phyloP scores from a whole-genome alignment of 2,329 filamentous ascomycete genomes.

The Ophiocordyceps camponoti-saundersi region DNA sequence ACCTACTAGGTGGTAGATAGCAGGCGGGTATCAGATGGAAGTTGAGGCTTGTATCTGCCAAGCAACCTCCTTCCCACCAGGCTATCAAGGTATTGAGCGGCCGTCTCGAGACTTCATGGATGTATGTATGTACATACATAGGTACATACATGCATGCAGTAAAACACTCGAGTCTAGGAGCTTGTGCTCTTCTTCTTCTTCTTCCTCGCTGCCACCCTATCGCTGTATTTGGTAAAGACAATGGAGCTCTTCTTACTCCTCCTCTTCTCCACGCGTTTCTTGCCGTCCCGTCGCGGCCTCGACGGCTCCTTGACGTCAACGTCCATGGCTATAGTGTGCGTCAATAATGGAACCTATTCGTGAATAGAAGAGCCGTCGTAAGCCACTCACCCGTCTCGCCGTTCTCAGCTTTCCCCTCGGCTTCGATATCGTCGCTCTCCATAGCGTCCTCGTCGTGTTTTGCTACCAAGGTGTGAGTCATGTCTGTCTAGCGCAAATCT shows the following conservation, averaged over 20 bases:
- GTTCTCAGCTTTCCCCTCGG: conserved; percentile 12
- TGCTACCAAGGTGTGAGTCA: neutral
- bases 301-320: conserved; percentile 31
- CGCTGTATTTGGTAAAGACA: conserved; percentile 41
- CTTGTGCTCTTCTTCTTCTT: conserved; percentile 9
- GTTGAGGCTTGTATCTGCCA: no score
- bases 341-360: neutral
- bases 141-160: no score
- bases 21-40: no score
- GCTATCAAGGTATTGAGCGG: no score
- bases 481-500: no score
- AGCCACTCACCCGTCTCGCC: conserved; percentile 13
- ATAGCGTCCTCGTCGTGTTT: neutral
- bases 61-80: no score
- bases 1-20: no score
- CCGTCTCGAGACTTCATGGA: no score
- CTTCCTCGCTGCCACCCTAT: conserved; percentile 29
- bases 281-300: conserved; percentile 20
- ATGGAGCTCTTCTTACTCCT: conserved; percentile 37
- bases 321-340: conserved; percentile 31
- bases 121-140: no score
- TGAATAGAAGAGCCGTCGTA: neutral
- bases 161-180: no score
- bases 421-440: conserved; percentile 1
- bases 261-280: conserved; percentile 40